These are phyloP conservation scores for Phytomonas francai DNA, from an alignment of 208 protist genomes.

Conservation along the genomic window DNA sequence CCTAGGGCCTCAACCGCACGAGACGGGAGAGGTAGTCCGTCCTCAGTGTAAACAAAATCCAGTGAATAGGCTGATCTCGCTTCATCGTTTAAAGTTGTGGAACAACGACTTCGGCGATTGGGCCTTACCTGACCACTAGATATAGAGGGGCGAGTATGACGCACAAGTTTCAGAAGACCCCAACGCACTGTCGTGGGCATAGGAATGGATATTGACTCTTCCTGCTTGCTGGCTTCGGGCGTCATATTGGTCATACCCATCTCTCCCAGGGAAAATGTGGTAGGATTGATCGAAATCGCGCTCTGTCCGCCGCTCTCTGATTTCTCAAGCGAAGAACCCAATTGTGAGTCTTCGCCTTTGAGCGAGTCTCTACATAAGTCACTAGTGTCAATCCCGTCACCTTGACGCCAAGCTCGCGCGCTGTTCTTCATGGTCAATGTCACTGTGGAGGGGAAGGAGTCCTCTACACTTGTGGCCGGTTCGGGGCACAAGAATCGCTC, in stretches of 20 bases:
- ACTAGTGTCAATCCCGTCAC: background rate
- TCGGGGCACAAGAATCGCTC: background rate
- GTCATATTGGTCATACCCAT: background rate
- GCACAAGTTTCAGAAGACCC: background rate
- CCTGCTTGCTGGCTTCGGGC: background rate
- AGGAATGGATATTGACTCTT: background rate
- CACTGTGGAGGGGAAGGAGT: background rate
- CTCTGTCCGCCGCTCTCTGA: background rate
- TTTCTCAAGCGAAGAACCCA: background rate
- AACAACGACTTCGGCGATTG: background rate
- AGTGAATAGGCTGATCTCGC: slow-evolving; percentile 25
- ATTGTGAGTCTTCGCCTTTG: background rate
- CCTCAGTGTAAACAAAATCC: slow-evolving; percentile 63
- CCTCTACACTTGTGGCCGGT: background rate
- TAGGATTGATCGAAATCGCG: background rate
- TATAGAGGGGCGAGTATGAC: background rate
- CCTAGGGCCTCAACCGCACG: slow-evolving; percentile 21
- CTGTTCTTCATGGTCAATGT: background rate
- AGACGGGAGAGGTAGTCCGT: slow-evolving; percentile 31
- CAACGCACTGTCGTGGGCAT: background rate
- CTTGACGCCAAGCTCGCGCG: background rate
- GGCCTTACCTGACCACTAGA: background rate
- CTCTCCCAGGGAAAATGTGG: background rate
- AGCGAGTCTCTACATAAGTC: background rate
- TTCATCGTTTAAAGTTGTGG: background rate